A percentile compares a stretch with the other conserved stretches of the same genome.
These are phyloP conservation scores for Penicillium silybi DNA, from an alignment of 495 filamentous ascomycete genomes.

Conservation along the genomic window DNA sequence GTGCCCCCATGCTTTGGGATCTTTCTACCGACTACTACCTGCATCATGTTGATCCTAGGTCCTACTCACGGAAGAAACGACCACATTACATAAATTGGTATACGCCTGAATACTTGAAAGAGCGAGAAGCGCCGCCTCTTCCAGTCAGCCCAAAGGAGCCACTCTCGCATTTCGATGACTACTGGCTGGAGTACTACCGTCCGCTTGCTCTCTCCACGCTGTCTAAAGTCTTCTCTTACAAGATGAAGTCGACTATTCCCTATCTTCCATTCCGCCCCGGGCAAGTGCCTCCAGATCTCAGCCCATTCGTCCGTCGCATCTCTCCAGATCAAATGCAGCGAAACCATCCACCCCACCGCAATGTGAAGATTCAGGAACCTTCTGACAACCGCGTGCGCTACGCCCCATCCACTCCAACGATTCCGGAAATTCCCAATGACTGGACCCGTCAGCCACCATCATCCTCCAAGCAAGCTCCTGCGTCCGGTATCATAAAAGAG, in stretches of 20 bases:
- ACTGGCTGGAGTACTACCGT: constrained; percentile 97
- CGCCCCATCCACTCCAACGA: not conserved
- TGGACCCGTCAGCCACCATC: constrained; percentile 32
- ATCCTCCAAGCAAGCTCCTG: constrained; percentile 27
- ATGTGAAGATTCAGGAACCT: constrained; percentile 45
- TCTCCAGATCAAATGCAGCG: constrained; percentile 36
- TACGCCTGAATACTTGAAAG: constrained; percentile 69
- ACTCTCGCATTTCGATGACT: constrained; percentile 78
- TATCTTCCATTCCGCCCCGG: constrained; percentile 66
- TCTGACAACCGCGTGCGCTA: constrained; percentile 4
- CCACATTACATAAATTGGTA: constrained; percentile 83
- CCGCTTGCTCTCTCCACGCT: constrained; percentile 82
- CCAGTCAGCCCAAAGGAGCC: constrained; percentile 48
- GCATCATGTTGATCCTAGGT: constrained; percentile 79
- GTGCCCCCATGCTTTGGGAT: constrained; percentile 97
- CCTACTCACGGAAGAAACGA: constrained; percentile 60
- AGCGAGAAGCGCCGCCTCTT: constrained; percentile 53
- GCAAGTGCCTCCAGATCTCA: constrained; percentile 69
- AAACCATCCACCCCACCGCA: constrained; percentile 37
- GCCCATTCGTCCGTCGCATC: constrained; percentile 74
- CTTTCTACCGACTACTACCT: constrained; percentile 94
- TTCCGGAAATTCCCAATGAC: constrained; percentile 9
- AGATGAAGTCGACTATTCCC: constrained; percentile 79
- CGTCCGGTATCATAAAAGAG: constrained; percentile 44
- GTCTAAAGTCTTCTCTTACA: constrained; percentile 81